A percentile compares a stretch with the other conserved stretches of the same genome.
These are phyloP conservation scores for Stephania japonica DNA, from an alignment of 164 flowering plant genomes.

Conservation along the genomic window DNA sequence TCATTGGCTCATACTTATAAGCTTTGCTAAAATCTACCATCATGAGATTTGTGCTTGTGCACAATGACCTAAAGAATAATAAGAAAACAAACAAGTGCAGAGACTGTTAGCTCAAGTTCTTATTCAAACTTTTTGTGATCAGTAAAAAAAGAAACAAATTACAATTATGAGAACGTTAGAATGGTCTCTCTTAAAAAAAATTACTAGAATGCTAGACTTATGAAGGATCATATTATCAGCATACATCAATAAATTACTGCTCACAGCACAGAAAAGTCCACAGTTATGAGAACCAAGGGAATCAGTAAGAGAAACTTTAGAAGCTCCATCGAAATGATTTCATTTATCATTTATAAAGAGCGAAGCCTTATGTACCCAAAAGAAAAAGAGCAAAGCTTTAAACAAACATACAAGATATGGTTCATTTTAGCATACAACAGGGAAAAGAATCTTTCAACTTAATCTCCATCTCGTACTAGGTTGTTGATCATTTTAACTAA, in stretches of 20 bases:
- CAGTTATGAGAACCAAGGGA: not conserved
- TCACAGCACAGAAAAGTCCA: not conserved
- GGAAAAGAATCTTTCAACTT: slow-evolving; percentile 7
- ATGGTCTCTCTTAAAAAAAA: too few species aligned
- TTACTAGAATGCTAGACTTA: too few species aligned
- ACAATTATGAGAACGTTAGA: not conserved
- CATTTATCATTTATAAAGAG: not conserved
- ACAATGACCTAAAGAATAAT: not conserved
- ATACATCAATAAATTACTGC: not conserved
- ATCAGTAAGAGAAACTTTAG: too few species aligned
- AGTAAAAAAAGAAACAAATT: not conserved
- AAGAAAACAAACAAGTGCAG: not conserved
- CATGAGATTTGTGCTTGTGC: not conserved
- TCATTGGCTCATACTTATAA: not conserved
- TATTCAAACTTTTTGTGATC: not conserved
- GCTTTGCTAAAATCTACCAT: not conserved
- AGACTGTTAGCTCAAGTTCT: not conserved
- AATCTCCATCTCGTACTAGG: slow-evolving; percentile 58
- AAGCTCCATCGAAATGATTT: not conserved
- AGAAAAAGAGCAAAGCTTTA: not conserved
- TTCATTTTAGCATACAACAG: slow-evolving; percentile 11
- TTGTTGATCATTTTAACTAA: slow-evolving; percentile 69
- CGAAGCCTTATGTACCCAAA: not conserved
- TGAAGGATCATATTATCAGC: not conserved
- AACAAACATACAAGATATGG: slow-evolving; percentile 4